Evolutionary conservation across 2,329 filamentous ascomycete species (phyloP), one percentile per base, ranked within the genome.

Genomic region (Neopestalotiopsis clavispora): DNA sequence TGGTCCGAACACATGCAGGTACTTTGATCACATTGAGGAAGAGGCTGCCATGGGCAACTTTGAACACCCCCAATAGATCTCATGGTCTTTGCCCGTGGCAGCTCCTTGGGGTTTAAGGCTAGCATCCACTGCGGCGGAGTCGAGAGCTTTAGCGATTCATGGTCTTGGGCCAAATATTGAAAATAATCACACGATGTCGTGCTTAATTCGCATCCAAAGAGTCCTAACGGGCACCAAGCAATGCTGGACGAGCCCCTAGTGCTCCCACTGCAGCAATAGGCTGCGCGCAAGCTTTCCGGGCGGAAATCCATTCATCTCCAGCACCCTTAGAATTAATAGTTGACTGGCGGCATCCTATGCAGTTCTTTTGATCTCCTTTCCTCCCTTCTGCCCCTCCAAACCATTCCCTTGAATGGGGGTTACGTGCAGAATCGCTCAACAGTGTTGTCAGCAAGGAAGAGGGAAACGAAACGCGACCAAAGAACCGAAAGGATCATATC

Each of bases 121-220:
- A 28, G 23, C 34, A 20, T 17, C 61, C 61, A 64, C 61, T 9
- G 28, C 42, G 30, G 61, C 61, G 61, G 61, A 64, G 38, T 42
- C 61, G 17, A 64, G 17, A 45, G 61, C 38, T 23, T 28, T 32
- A 42, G 61, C 61, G 38, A 52, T 20, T 52, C 61, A 64, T 64
- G 61, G 40, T 52, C 20, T 49, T 34, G 28, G 40, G 61, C 40
- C 32, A 49, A 32, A 49, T 64, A 34, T 64, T 45, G 61, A 23
- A 61, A 14, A 34, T 40, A 61, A 61, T 61, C 59, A 61, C 59
- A 40, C 59, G 59, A 61, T 40, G 30, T 61, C 59, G 59, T 40
- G 59, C 59, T 61, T 40, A 61, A 61, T 23, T 61, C 59, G 34
- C 32, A 34, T 40, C 32, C 17, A 61, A 32, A 40, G 14, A 61